Evolutionary conservation across 495 filamentous ascomycete species (phyloP).

Genomic region (Podospora pseudocomata): DNA sequence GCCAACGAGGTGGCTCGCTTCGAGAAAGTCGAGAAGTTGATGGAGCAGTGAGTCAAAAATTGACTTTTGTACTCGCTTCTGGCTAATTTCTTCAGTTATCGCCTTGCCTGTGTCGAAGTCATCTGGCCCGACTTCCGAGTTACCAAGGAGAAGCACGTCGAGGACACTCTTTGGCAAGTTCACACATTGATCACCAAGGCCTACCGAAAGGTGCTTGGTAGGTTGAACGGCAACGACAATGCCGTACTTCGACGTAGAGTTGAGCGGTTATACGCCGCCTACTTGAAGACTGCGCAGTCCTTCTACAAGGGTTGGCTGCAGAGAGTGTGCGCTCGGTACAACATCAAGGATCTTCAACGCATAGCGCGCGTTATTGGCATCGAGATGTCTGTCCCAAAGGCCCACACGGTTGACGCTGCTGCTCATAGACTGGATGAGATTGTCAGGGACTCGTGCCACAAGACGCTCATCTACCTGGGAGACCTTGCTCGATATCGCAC

Average conservation of each 20-base stretch:
- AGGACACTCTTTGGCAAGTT: conserved; percentile 71
- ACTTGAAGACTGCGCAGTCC: conserved; percentile 77
- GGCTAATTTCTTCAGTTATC: conserved; percentile 51
- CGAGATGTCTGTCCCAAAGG: conserved; percentile 33
- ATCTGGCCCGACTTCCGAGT: conserved; percentile 72
- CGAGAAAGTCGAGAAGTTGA: conserved; percentile 54
- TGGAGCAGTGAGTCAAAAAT: conserved; percentile 52
- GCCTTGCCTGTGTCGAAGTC: conserved; percentile 62
- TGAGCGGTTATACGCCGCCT: conserved; percentile 72
- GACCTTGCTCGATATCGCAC: conserved; percentile 85
- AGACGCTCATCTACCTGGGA: conserved; percentile 78
- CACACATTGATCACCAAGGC: conserved; percentile 72
- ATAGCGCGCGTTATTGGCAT: conserved; percentile 66
- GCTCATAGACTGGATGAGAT: conserved; percentile 49
- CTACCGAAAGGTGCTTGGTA: conserved; percentile 61
- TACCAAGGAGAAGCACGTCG: conserved; percentile 59
- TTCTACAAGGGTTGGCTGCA: conserved; percentile 87
- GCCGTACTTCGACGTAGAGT: conserved; percentile 75
- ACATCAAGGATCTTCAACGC: conserved; percentile 67
- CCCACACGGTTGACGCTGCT: conserved; percentile 38
- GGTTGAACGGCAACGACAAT: conserved; percentile 48
- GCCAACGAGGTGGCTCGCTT: conserved; percentile 52
- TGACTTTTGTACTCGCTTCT: conserved; percentile 31
- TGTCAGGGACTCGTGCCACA: conserved; percentile 73
- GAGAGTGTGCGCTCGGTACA: conserved; percentile 67